Evolutionary conservation across 2,329 filamentous ascomycete genomes (phyloP), one percentile per base, ranked within the genome.

Genomic region (Venturia effusa): DNA sequence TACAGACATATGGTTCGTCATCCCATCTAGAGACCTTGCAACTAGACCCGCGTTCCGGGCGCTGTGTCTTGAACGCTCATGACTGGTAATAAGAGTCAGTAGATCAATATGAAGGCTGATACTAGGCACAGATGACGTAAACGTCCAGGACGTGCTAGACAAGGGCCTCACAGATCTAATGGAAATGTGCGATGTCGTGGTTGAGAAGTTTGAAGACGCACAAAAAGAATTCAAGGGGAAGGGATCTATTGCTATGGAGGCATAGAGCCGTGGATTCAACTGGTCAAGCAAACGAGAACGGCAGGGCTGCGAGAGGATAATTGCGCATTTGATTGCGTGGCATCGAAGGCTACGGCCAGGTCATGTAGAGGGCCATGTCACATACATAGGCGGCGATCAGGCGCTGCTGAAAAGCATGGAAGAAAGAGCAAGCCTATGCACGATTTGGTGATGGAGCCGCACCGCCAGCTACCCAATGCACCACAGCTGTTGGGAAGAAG

Each of bases 81-180:
- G 8, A 39, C 8, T 39, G 37, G 37, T 11, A 8, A 39, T 39
- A 39, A 11, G 34, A 37, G 11, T 37, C 11, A 37, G 11, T 37
- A 11, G 34, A 37, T 37, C 2, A 48, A 19, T 6, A 69, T 66
- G 19, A 48, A 13, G 19, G 34, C 54, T 59, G 64, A 43, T 10
- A 15, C 19, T 2, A 27, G 17, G 32, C 13, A 55, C 67, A 96
- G 91, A 91, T 69, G 86, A 85, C 54, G 90, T 87, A 6, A 90
- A 84, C 24, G 93, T 92, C 2, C 86, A 90, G 41, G 87, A 93
- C 68, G 94, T 92, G 1, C 79, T 99, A 41, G 88, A 94, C 70
- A 97, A 97, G 77, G 94, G 93, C 0, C 81, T 99, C 41, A 82
- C 86, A 67, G 93, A 97, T 72, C 78, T 99, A 65, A 89, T 94